A percentile compares a stretch with the other conserved stretches of the same genome.
Evolutionary conservation across 2,329 filamentous ascomycete species (phyloP).

Genomic region (Stagonosporopsis cucurbitacearum): DNA sequence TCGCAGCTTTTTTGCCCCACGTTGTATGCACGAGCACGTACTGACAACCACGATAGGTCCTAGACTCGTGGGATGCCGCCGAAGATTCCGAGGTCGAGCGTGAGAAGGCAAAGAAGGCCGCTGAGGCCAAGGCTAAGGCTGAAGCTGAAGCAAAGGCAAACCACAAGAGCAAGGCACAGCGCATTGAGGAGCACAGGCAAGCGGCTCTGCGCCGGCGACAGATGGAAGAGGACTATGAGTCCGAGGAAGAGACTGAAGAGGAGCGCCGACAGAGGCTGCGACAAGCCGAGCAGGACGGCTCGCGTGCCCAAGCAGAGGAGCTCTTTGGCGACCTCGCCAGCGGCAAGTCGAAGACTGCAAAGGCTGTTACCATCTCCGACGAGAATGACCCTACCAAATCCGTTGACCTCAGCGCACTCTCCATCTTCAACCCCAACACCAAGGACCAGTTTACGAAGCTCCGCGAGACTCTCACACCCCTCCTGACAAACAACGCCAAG

Average conservation of each 20-base stretch:
- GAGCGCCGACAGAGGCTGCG: conserved; percentile 76
- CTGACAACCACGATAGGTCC: conserved; percentile 65
- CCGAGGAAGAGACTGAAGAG: conserved; percentile 76
- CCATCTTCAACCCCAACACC: conserved; percentile 86
- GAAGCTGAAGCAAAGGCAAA: conserved; percentile 85
- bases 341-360: conserved; percentile 72
- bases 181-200: conserved; percentile 77
- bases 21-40: conserved; percentile 16
- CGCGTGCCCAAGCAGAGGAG: conserved; percentile 88
- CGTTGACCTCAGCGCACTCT: conserved; percentile 79
- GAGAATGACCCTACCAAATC: conserved; percentile 75
- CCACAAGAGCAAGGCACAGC: conserved; percentile 88
- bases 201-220: conserved; percentile 64
- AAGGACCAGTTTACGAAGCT: conserved; percentile 86
- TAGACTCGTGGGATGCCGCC: conserved; percentile 95
- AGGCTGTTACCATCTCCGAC: conserved; percentile 72
- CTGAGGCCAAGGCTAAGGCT: conserved; percentile 85
- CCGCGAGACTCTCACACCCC: conserved; percentile 77
- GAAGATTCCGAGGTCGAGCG: conserved; percentile 97
- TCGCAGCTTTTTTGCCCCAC: conserved; percentile 27
- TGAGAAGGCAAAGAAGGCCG: conserved; percentile 89
- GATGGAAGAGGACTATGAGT: conserved; percentile 62
- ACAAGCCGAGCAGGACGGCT: conserved; percentile 82
- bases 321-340: conserved; percentile 81
- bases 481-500: conserved; percentile 76